These are phyloP conservation scores for Tephrocybe sp. DNA, from an alignment of 768 basidiomycete species.

Conservation along the genomic window DNA sequence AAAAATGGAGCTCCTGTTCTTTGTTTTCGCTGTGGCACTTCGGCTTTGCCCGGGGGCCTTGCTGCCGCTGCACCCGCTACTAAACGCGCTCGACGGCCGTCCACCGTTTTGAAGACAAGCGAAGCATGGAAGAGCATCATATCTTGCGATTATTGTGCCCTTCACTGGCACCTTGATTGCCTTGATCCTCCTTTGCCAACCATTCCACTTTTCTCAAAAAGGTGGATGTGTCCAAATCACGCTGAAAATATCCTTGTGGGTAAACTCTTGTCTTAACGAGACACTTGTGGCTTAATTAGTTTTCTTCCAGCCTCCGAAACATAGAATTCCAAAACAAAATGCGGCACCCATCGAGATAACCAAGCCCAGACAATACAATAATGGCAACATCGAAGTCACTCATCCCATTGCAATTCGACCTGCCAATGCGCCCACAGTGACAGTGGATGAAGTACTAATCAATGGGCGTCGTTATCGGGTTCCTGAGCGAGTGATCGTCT, in stretches of 20 bases:
- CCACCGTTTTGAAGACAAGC: slow-evolving; percentile 34
- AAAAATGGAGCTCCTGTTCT: slow-evolving; percentile 79
- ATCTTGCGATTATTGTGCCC: slow-evolving; percentile 91
- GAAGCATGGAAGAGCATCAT: slow-evolving; percentile 75
- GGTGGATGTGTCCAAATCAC: slow-evolving; percentile 99
- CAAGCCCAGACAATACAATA: slow-evolving; percentile 75
- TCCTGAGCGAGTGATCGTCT: slow-evolving; percentile 85
- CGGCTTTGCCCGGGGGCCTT: slow-evolving; percentile 61
- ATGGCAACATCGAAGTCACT: slow-evolving; percentile 88
- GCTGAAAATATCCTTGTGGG: slow-evolving; percentile 82
- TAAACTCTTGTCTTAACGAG: slow-evolving; percentile 15
- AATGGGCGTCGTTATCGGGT: slow-evolving; percentile 90
- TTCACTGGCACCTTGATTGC: slow-evolving; percentile 98
- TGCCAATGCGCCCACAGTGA: slow-evolving; percentile 40
- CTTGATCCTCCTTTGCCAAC: slow-evolving; percentile 83
- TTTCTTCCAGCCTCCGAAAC: slow-evolving; percentile 62
- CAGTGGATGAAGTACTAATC: slow-evolving; percentile 80
- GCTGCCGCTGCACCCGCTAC: slow-evolving; percentile 50
- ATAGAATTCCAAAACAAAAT: slow-evolving; percentile 73
- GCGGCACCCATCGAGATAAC: slow-evolving; percentile 69
- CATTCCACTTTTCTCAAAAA: slow-evolving; percentile 84
- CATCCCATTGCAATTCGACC: slow-evolving; percentile 56
- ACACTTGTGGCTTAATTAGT: not conserved
- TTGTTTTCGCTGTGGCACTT: slow-evolving; percentile 87
- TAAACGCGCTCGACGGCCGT: slow-evolving; percentile 53